Evolutionary conservation across 306 rosid species (phyloP).

Genomic region (Notholithocarpus densiflorus): DNA sequence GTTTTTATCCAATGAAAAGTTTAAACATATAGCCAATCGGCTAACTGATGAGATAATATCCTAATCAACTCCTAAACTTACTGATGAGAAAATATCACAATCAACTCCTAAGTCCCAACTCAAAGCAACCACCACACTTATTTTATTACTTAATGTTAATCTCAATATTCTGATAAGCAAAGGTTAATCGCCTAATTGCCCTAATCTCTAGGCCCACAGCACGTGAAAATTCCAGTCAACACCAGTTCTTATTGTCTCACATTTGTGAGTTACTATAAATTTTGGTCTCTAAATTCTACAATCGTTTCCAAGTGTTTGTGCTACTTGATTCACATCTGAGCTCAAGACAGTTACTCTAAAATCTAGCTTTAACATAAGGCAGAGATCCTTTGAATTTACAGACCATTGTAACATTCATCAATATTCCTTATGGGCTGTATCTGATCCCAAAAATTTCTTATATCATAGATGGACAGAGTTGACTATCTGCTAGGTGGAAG

Average conservation of each 20-base stretch:
- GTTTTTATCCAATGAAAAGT: too few species aligned
- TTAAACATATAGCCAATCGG: too few species aligned
- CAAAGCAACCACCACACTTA: too few species aligned
- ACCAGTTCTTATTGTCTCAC: background rate
- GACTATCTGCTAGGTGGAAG: background rate
- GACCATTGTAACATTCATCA: background rate
- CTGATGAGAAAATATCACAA: too few species aligned
- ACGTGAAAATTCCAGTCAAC: background rate
- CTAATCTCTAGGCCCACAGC: too few species aligned
- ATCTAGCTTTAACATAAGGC: background rate
- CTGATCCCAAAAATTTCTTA: background rate
- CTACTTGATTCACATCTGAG: background rate
- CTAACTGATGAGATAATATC: too few species aligned
- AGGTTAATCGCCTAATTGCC: too few species aligned
- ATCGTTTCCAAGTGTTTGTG: background rate
- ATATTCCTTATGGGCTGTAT: background rate
- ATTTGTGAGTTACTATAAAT: background rate
- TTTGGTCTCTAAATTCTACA: background rate
- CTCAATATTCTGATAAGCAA: too few species aligned
- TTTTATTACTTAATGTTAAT: too few species aligned
- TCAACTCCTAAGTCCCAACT: too few species aligned
- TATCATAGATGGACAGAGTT: background rate
- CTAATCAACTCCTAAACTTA: too few species aligned
- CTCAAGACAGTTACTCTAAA: background rate
- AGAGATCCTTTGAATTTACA: background rate